These are phyloP conservation scores for Solidago caesia DNA, from an alignment of 129 eudicot genomes.

Conservation along the genomic window DNA sequence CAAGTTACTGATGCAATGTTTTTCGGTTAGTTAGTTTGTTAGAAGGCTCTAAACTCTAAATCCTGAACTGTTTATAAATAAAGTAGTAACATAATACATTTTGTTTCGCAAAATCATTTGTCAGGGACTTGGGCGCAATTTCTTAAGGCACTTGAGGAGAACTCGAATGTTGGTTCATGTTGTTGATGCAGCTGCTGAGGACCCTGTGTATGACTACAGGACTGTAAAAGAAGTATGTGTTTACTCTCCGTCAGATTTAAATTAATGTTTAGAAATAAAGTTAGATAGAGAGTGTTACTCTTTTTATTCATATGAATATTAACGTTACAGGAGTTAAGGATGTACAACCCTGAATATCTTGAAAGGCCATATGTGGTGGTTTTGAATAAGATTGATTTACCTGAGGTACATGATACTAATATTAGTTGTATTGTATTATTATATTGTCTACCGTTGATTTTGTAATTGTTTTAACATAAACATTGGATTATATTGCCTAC, in stretches of 20 bases:
- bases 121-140: conserved; percentile 98
- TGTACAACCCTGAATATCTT: conserved; percentile 98
- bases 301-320: neutral
- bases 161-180: conserved; percentile 93
- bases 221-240: conserved; percentile 86
- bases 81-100: neutral
- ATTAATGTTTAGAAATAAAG: too few relatives aligned
- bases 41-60: neutral
- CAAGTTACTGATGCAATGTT: too few relatives aligned
- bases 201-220: conserved; percentile 83
- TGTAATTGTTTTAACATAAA: conserved; percentile 12
- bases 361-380: conserved; percentile 87
- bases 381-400: conserved; percentile 82
- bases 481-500: conserved; percentile 16
- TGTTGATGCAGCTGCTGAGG: conserved; percentile 79
- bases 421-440: conserved; percentile 1
- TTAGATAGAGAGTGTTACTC: neutral
- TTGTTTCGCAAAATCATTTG: neutral
- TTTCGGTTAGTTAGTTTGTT: neutral
- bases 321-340: conserved; percentile 73
- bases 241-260: neutral
- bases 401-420: conserved; percentile 50
- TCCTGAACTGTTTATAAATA: neutral
- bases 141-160: conserved; percentile 91
- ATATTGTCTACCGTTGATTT: neutral